phyloP scores from a whole-genome alignment of 2,329 filamentous ascomycete species.

The Fusarium circinatum region DNA sequence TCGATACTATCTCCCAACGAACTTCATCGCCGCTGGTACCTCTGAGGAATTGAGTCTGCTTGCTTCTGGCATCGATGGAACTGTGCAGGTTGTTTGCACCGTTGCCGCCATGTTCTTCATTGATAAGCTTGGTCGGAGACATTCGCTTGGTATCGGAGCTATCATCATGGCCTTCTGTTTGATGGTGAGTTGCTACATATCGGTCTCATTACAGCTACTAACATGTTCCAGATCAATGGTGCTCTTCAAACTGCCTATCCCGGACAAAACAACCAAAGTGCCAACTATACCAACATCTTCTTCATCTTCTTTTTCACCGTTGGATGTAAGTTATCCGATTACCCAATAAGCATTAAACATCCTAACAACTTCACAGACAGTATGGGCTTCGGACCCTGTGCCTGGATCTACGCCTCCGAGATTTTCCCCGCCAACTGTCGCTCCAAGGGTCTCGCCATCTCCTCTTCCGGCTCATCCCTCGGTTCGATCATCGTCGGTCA shows the following conservation, averaged over 20 bases:
- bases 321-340: not conserved
- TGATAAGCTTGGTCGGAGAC: constrained; percentile 17
- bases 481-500: constrained; percentile 19
- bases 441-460: constrained; percentile 16
- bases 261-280: constrained; percentile 8
- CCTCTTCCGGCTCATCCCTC: constrained; percentile 8
- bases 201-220: not conserved
- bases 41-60: constrained; percentile 9
- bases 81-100: constrained; percentile 16
- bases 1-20: constrained; percentile 15
- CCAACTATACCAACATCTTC: constrained; percentile 22
- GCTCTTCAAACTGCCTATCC: constrained; percentile 11
- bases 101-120: constrained; percentile 26
- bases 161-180: constrained; percentile 22
- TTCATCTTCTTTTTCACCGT: constrained; percentile 21
- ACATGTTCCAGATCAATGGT: constrained; percentile 3
- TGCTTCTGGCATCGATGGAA: constrained; percentile 17
- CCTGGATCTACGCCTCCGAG: constrained; percentile 21
- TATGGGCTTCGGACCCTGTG: constrained; percentile 17
- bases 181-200: not conserved
- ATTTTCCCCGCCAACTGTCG: constrained; percentile 24
- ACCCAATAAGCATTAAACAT: rapidly evolving
- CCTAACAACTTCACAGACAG: not conserved
- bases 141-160: constrained; percentile 9
- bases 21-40: constrained; percentile 14